A percentile compares a stretch with the other conserved stretches of the same genome.
Conservation (phyloP, 2,329 filamentous ascomycete species). For the Epicoccum nigrum region DNA sequence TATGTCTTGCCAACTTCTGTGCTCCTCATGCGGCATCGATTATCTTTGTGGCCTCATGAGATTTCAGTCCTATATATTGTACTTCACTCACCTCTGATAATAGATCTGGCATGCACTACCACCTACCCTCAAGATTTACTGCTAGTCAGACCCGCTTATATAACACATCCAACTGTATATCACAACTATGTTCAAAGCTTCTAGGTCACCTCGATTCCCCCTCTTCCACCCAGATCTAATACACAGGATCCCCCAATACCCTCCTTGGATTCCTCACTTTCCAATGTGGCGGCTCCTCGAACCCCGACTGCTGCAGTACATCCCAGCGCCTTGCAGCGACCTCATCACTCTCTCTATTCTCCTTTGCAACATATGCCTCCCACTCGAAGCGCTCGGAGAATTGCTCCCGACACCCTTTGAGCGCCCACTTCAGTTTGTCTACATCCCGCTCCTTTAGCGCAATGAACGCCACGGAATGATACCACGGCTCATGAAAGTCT, state of each 20-base stretch:
- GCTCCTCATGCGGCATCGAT: no score
- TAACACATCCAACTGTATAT: no score
- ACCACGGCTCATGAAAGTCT: background rate
- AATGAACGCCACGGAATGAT: background rate
- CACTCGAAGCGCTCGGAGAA: background rate
- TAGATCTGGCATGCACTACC: no score
- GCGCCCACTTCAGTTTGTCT: background rate
- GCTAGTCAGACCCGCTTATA: no score
- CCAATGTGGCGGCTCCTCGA: background rate
- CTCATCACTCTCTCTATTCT: background rate
- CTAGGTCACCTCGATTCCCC: no score
- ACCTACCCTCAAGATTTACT: no score
- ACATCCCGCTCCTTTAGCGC: background rate
- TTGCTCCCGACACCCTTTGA: background rate
- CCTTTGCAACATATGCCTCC: background rate
- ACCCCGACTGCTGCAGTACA: background rate
- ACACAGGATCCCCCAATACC: background rate
- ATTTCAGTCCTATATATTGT: no score
- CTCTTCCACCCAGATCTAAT: no score
- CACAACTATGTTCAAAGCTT: no score
- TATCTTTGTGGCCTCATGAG: no score
- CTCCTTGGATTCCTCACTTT: background rate
- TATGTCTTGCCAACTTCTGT: no score
- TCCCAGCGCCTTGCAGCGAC: background rate
- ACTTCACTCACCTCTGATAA: no score